phyloP scores from a whole-genome alignment of 805 yeast genomes.

The Saccharomyces jurei region DNA sequence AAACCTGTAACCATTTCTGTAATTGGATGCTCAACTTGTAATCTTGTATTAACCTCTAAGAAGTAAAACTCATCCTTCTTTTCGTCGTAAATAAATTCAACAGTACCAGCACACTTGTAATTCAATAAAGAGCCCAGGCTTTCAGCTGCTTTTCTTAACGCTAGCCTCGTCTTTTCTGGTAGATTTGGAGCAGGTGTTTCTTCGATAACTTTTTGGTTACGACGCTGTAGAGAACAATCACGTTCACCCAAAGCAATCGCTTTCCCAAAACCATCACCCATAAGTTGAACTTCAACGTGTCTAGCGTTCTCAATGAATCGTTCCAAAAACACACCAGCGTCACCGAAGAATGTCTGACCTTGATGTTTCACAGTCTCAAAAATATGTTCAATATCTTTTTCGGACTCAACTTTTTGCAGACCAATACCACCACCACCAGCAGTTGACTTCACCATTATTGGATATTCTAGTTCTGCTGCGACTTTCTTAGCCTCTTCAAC shows the following conservation, averaged over 20 bases:
- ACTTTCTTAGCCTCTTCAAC: slow-evolving; percentile 67
- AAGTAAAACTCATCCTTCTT: slow-evolving; percentile 84
- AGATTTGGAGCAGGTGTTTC: slow-evolving; percentile 97
- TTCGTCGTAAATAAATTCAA: slow-evolving; percentile 88
- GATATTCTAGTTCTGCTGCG: slow-evolving; percentile 73
- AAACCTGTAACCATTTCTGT: slow-evolving; percentile 93
- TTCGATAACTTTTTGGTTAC: slow-evolving; percentile 93
- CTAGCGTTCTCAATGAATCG: slow-evolving; percentile 91
- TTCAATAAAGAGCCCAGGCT: slow-evolving; percentile 73
- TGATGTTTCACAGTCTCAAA: slow-evolving; percentile 90
- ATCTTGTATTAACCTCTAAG: slow-evolving; percentile 90
- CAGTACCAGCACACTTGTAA: slow-evolving; percentile 96
- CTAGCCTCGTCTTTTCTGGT: slow-evolving; percentile 66
- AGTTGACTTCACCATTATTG: slow-evolving; percentile 93
- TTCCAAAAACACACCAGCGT: slow-evolving; percentile 90
- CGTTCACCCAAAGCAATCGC: slow-evolving; percentile 95
- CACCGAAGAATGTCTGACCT: slow-evolving; percentile 89
- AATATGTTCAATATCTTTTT: slow-evolving; percentile 71
- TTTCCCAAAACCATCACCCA: slow-evolving; percentile 90
- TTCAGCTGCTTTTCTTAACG: slow-evolving; percentile 78
- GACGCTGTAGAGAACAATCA: slow-evolving; percentile 94
- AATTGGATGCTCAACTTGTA: slow-evolving; percentile 96
- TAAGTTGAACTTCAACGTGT: slow-evolving; percentile 93
- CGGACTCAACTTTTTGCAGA: slow-evolving; percentile 82
- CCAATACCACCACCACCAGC: slow-evolving; percentile 99